Base-by-base conservation (phyloP, 164 flowering plant species). In the Vitis rupestris region DNA sequence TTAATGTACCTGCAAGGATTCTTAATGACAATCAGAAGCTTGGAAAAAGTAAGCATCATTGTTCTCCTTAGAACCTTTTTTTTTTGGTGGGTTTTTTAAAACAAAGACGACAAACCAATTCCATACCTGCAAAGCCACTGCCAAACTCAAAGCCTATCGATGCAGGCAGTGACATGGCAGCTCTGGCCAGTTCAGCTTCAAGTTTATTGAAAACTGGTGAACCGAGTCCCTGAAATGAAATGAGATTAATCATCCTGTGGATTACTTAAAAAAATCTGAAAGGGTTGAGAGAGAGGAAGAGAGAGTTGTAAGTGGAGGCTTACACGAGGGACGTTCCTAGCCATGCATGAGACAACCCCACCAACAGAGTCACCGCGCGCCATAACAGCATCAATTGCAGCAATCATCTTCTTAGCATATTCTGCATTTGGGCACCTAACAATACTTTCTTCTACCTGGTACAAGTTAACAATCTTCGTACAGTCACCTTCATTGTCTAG, bases 201-300 rank as follows among this genome's bases (percentile, higher is more conserved):
- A 95, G 97, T 80, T 93, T 95, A 78, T 93, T 98, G 75, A 95
- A 95, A 23, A 91, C 99, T 29, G 99, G 98, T 64, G 99, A 84
- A 68, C 99, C 98, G 76, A 96, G 97, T 31, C 99, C 98, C 98
- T 93, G 81, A 59, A 1, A 79, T 47, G 50, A 37, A 69, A 50
- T n/a, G 27, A 23, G 27, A 23, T 23, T 23, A 23, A 23, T 23
- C 27, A 23, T 23, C 27, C 27, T 23, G 27, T 23, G 27, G 27
- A 23, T 23, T 23, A 23, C 27, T 23, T 23, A 1, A 23, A 23
- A 23, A 23, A 23, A 29, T 13, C 10, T 64, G 1, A 13, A 4
- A 23, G 27, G 54, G 59, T 56, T 67, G 63, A 59, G 70, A 12
- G 57, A 56, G 65, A 23, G 57, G 11, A 15, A 52, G 31, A 55